These are phyloP conservation scores for Noccaea bulbosa DNA, from an alignment of 345 rosid genomes.

Conservation along the genomic window DNA sequence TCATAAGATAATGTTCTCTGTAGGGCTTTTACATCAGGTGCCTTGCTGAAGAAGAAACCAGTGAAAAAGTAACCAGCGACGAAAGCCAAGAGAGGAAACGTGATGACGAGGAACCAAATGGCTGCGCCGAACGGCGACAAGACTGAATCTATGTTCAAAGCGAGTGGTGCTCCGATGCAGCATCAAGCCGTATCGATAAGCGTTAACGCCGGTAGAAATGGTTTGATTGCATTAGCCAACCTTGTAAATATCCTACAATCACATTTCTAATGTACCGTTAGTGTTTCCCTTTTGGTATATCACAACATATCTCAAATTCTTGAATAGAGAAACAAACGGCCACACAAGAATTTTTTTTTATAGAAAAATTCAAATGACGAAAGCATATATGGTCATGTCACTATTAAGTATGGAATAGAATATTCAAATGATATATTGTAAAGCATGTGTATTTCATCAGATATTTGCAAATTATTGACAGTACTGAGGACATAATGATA, in stretches of 20 bases:
- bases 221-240: constrained; percentile 65
- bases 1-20: constrained; percentile 90
- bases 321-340: no score
- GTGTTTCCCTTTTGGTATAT: no score
- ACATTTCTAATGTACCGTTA: no score
- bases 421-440: no score
- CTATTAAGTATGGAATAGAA: no score
- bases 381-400: no score
- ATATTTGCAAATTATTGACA: no score
- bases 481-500: no score
- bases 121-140: constrained; percentile 76
- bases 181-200: constrained; percentile 85
- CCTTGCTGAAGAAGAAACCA: constrained; percentile 57
- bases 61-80: constrained; percentile 68
- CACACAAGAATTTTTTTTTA: no score
- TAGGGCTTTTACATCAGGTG: constrained; percentile 64
- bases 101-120: constrained; percentile 52
- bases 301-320: no score
- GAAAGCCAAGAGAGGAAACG: constrained; percentile 81
- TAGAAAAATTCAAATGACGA: no score
- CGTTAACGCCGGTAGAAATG: constrained; percentile 73
- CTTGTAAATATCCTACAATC: constrained; percentile 55
- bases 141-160: constrained; percentile 74
- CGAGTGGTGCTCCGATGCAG: constrained; percentile 92
- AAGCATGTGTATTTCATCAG: no score